Base-by-base conservation (phyloP, 1,139 yeast species). In the Debaryomycetaceae sp. region DNA sequence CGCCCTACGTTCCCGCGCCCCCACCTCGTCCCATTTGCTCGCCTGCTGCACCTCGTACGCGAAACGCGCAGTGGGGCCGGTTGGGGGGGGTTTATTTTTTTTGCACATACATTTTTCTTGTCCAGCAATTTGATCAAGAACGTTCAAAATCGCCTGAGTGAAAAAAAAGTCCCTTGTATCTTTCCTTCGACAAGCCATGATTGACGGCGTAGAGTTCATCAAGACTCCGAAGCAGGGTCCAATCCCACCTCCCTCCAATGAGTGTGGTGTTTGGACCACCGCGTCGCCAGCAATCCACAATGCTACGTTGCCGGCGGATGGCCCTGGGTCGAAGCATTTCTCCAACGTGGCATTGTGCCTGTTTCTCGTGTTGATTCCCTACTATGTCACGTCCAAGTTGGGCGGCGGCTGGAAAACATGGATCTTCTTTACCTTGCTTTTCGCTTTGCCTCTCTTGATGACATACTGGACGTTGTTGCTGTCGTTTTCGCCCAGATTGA, bases 271-370 rank as follows among this genome's bases (percentile, higher is more conserved):
- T 29, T 58, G 65, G 45, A 79, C 88, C 39, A 75, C 83, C 27
- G 75, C 61, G 29, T 58, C 69, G 31, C 94, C 95, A 21, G 64
- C 93, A 9, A 86, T 86, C 53, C 75, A 81, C 46, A 86, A 86
- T 54, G 95, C 93, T 8, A 89, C 89, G 16, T 66, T 85, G 42
- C 88, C 95, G 23, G 96, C 95, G 5, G 96, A 86, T 55, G 96
- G 96, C 26, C 86, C 95, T 5, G 89, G 95, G 17, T 69, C 88
- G 25, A 78, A 76, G 49, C 75, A 79, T 45, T 86, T 88, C 60
- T 74, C 76, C 57, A 88, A 86, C 58, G 48, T 52, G 43, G 56
- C 74, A n/a, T 53, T 86, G 42, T 36, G 70, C 17, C 64, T 68
- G 2, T 53, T 81, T 28, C 47, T 83, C 39, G 49, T 68, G n/a